Evolutionary conservation across 2,329 filamentous ascomycete species (phyloP).

Genomic region (Fusarium sp.): DNA sequence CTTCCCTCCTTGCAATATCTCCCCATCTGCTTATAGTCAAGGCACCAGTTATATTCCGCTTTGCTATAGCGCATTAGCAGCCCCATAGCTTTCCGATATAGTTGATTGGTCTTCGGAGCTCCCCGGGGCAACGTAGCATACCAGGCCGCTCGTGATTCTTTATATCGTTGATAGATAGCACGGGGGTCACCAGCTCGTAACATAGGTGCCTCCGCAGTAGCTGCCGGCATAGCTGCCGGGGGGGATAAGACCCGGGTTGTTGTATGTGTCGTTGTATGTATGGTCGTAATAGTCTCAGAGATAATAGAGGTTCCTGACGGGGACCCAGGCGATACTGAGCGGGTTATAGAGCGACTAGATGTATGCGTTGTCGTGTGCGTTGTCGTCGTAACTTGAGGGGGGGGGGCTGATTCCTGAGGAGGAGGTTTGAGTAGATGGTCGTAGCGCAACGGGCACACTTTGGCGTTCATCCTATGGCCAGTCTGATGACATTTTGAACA

Average conservation of each 20-base stretch:
- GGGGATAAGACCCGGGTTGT: too few relatives aligned
- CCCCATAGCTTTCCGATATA: conserved; percentile 1
- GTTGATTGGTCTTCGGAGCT: neutral
- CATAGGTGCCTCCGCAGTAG: neutral
- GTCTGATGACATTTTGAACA: neutral
- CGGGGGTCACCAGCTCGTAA: neutral
- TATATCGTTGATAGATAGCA: conserved; percentile 16
- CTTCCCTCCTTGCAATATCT: neutral
- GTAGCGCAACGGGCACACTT: conserved; percentile 20
- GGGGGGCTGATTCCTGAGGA: too few relatives aligned
- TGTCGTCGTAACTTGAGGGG: too few relatives aligned
- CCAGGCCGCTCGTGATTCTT: neutral
- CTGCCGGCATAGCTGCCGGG: too few relatives aligned
- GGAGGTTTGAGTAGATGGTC: too few relatives aligned
- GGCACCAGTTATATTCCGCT: neutral
- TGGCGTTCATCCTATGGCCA: neutral
- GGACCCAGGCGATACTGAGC: too few relatives aligned
- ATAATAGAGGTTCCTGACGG: too few relatives aligned
- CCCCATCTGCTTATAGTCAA: conserved; percentile 12
- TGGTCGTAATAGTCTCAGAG: too few relatives aligned
- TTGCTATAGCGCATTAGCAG: conserved; percentile 3
- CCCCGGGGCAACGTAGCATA: neutral
- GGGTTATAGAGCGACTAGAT: too few relatives aligned
- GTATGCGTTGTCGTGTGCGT: too few relatives aligned
- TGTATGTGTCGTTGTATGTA: too few relatives aligned